A percentile compares a stretch with the other conserved stretches of the same genome.
Evolutionary conservation across 2,329 filamentous ascomycete species (phyloP).

Genomic region (Exophiala mesophila): DNA sequence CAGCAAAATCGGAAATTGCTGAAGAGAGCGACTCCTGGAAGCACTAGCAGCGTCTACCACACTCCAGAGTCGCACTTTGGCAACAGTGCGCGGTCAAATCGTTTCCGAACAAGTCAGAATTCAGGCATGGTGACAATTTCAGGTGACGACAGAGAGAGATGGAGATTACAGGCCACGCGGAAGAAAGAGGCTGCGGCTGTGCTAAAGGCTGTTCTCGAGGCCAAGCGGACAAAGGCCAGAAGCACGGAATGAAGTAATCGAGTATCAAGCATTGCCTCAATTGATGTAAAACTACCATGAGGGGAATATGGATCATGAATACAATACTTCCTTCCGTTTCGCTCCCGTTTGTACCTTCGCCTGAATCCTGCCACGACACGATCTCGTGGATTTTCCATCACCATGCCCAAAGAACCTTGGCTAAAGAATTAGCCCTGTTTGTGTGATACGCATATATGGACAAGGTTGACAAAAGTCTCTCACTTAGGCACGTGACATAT

Average conservation of each 20-base stretch:
- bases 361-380: no score
- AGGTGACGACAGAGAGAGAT: slow-evolving; percentile 24
- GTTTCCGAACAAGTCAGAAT: slow-evolving; percentile 15
- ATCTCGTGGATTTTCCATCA: no score
- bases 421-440: no score
- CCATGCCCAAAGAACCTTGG: no score
- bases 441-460: no score
- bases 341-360: no score
- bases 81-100: slow-evolving; percentile 16
- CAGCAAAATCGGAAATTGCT: slow-evolving; percentile 8
- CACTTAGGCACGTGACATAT: no score
- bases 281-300: neutral
- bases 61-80: slow-evolving; percentile 25
- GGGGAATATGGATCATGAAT: neutral
- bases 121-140: slow-evolving; percentile 14
- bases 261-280: slow-evolving; percentile 7
- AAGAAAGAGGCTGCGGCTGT: slow-evolving; percentile 24
- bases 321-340: no score
- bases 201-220: slow-evolving; percentile 21
- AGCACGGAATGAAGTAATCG: neutral
- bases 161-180: slow-evolving; percentile 23
- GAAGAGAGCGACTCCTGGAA: slow-evolving; percentile 19
- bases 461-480: no score
- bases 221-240: slow-evolving; percentile 15
- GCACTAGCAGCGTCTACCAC: slow-evolving; percentile 25